Conservation (phyloP, 2,329 filamentous ascomycete genomes). For the Colletotrichum euphorbiae region DNA sequence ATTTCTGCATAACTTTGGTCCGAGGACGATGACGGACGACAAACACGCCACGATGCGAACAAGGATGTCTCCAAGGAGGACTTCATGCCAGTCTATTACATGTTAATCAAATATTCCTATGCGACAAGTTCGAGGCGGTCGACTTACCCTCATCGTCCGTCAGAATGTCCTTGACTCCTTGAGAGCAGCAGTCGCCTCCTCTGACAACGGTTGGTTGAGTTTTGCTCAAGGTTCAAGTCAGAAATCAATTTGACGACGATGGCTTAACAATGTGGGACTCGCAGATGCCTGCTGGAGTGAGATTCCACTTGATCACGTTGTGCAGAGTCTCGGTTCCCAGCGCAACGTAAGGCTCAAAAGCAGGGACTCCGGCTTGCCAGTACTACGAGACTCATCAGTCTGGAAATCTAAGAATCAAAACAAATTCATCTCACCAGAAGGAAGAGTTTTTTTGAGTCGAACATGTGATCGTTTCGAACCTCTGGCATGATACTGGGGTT, state of each 20-base stretch:
- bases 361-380: conserved; percentile 29
- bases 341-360: conserved; percentile 25
- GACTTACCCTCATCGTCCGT: conserved; percentile 11
- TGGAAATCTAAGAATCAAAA: not conserved
- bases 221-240: not conserved
- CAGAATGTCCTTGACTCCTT: conserved; percentile 22
- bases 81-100: conserved; percentile 37
- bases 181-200: conserved; percentile 18
- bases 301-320: conserved; percentile 34
- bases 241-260: not conserved
- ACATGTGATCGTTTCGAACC: conserved; percentile 21
- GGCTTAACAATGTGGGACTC: not conserved
- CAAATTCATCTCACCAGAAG: conserved; percentile 2
- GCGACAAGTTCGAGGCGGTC: no score
- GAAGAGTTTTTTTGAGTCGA: conserved; percentile 27
- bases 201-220: conserved; percentile 12
- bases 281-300: conserved; percentile 22
- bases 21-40: conserved; percentile 43
- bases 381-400: not conserved
- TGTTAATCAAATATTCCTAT: not conserved
- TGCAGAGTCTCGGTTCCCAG: conserved; percentile 26
- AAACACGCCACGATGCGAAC: conserved; percentile 39
- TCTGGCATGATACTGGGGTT: conserved; percentile 19
- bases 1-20: conserved; percentile 41
- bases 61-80: conserved; percentile 23